Conservation (phyloP, 202 grass and related monocot species). For the Schoenoplectus tabernaemontani region DNA sequence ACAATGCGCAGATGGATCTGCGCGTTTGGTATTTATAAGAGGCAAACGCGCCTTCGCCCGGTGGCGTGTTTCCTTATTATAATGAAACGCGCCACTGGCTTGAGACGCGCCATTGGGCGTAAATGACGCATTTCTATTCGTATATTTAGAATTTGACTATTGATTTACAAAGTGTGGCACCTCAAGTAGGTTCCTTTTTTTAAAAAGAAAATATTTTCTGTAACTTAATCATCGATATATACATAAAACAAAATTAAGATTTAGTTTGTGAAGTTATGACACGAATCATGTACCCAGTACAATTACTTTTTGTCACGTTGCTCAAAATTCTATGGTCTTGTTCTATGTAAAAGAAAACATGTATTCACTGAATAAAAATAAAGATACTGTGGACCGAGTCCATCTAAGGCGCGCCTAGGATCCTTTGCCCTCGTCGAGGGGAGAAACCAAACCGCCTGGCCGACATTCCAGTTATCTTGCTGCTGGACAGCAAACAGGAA, state of each 20-base stretch:
- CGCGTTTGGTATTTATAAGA: too few species aligned
- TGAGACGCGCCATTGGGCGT: too few species aligned
- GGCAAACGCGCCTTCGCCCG: too few species aligned
- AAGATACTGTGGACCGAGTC: neutral
- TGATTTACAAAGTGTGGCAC: neutral
- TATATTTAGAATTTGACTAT: too few species aligned
- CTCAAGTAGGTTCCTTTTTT: neutral
- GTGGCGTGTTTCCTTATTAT: too few species aligned
- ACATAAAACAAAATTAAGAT: neutral
- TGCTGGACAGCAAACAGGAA: slow-evolving; percentile 10
- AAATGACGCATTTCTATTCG: too few species aligned
- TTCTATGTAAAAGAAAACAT: neutral
- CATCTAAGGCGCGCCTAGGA: neutral
- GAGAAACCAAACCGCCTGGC: slow-evolving; percentile 12
- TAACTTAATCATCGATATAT: neutral
- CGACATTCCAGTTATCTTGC: slow-evolving; percentile 22
- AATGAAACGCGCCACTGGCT: too few species aligned
- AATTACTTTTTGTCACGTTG: too few species aligned
- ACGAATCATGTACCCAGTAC: neutral
- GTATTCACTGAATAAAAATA: too few species aligned
- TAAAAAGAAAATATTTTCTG: neutral
- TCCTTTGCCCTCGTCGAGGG: neutral
- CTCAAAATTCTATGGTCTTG: too few species aligned
- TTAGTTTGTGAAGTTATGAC: too few species aligned
- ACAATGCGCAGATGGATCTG: too few species aligned